phyloP scores from a whole-genome alignment of 2,329 filamentous ascomycete genomes.

The Albophoma yamanashiensis region DNA sequence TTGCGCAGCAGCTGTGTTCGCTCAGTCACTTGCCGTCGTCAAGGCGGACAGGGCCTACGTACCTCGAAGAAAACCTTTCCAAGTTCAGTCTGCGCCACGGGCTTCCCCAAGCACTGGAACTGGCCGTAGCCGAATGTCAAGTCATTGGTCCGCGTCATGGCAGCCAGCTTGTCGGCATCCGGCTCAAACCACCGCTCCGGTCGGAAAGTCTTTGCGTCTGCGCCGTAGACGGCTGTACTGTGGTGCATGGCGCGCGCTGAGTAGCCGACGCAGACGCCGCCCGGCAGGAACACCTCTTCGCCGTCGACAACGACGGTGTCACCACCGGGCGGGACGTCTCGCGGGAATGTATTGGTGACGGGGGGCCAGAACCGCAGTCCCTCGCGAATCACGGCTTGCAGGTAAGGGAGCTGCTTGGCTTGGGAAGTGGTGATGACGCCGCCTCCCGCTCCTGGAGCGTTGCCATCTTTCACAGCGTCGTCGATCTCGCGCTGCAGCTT shows the following conservation, averaged over 20 bases:
- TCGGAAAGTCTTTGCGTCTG: slow-evolving; percentile 16
- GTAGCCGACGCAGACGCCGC: slow-evolving; percentile 16
- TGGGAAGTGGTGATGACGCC: slow-evolving; percentile 19
- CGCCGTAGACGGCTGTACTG: slow-evolving; percentile 17
- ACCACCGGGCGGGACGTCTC: slow-evolving; percentile 15
- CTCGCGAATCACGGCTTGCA: slow-evolving; percentile 40
- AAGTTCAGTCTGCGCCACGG: slow-evolving; percentile 25
- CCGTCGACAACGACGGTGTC: slow-evolving; percentile 17
- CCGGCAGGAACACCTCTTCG: slow-evolving; percentile 26
- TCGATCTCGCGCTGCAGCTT: slow-evolving; percentile 40
- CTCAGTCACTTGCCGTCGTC: not conserved
- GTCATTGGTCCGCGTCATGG: slow-evolving; percentile 21
- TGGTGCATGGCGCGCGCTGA: slow-evolving; percentile 19
- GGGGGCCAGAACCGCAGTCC: slow-evolving; percentile 35
- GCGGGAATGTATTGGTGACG: slow-evolving; percentile 24
- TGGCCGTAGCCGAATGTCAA: slow-evolving; percentile 26
- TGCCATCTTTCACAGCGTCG: slow-evolving; percentile 27
- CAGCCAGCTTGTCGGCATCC: slow-evolving; percentile 10
- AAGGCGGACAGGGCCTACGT: slow-evolving; percentile 3
- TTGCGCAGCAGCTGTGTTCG: slow-evolving; percentile 14
- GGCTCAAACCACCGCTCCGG: slow-evolving; percentile 25
- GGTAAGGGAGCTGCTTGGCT: slow-evolving; percentile 28
- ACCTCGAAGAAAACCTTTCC: slow-evolving; percentile 30
- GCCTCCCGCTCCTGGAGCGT: slow-evolving; percentile 29
- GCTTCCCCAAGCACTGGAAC: slow-evolving; percentile 26